Conservation (phyloP, 805 yeast species). For the Maudiozyma serrabonitensis region DNA sequence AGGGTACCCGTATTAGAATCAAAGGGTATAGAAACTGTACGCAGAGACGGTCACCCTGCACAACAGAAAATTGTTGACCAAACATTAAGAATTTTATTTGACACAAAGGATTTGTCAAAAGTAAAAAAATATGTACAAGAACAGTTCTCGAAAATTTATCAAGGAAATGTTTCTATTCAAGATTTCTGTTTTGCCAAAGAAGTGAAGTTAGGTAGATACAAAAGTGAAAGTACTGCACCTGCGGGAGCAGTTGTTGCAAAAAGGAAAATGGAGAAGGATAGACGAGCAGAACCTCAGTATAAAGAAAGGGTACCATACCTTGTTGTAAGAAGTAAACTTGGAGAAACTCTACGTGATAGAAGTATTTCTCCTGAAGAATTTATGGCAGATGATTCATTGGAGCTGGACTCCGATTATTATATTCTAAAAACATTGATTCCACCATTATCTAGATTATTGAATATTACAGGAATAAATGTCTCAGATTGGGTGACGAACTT, state of each 20-base stretch:
- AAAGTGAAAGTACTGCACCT: conserved; percentile 62
- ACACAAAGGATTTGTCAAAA: conserved; percentile 55
- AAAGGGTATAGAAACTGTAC: conserved; percentile 89
- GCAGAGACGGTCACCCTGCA: conserved; percentile 93
- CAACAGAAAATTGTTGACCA: conserved; percentile 75
- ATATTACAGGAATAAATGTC: conserved; percentile 73
- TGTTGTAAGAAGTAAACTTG: conserved; percentile 50
- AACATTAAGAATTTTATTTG: conserved; percentile 58
- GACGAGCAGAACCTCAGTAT: conserved; percentile 75
- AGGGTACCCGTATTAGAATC: conserved; percentile 72
- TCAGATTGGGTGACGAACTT: conserved; percentile 65
- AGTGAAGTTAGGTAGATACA: conserved; percentile 76
- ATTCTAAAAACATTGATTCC: conserved; percentile 78
- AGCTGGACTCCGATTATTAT: conserved; percentile 76
- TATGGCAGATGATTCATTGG: conserved; percentile 33
- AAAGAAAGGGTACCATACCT: conserved; percentile 82
- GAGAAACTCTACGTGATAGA: conserved; percentile 59
- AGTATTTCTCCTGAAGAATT: conserved; percentile 72
- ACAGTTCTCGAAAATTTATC: conserved; percentile 58
- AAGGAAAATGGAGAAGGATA: conserved; percentile 51
- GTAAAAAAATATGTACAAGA: conserved; percentile 56
- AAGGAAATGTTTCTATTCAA: conserved; percentile 55
- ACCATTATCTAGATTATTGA: conserved; percentile 78
- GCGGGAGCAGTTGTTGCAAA: conserved; percentile 86
- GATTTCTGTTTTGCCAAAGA: conserved; percentile 91